These are phyloP conservation scores for Arthrobotrys musiformis DNA, from an alignment of 2,329 filamentous ascomycete species.

Conservation along the genomic window DNA sequence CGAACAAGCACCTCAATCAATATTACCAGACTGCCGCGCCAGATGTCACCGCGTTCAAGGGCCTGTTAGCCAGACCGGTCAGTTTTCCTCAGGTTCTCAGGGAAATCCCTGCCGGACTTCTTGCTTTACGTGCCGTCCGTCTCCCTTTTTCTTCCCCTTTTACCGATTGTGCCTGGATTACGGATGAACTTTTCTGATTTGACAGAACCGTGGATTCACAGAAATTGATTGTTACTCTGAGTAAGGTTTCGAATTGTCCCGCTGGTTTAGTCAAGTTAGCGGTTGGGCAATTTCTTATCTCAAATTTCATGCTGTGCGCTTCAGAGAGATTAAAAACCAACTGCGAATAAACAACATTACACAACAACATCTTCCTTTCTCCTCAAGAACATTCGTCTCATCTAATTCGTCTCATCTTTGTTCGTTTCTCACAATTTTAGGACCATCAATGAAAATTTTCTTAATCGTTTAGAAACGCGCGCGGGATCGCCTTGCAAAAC, in stretches of 20 bases:
- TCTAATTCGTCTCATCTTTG: slow-evolving; percentile 46
- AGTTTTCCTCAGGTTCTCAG: slow-evolving; percentile 5
- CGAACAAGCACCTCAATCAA: slow-evolving; percentile 21
- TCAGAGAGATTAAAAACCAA: slow-evolving; percentile 34
- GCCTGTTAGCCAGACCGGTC: background rate
- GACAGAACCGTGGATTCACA: slow-evolving; percentile 15
- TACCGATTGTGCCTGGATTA: slow-evolving; percentile 10
- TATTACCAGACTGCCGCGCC: slow-evolving; percentile 17
- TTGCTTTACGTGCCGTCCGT: slow-evolving; percentile 17
- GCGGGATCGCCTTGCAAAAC: slow-evolving; percentile 22
- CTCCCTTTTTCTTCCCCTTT: slow-evolving; percentile 32
- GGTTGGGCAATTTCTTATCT: slow-evolving; percentile 29
- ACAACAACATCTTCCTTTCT: background rate
- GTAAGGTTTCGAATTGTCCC: slow-evolving; percentile 25
- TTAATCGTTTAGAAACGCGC: slow-evolving; percentile 28
- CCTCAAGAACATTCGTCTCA: background rate
- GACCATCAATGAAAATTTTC: background rate
- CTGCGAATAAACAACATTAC: background rate
- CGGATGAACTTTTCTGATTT: slow-evolving; percentile 21
- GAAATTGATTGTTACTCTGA: slow-evolving; percentile 48
- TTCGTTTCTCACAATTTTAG: slow-evolving; percentile 7
- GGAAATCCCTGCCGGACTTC: slow-evolving; percentile 28
- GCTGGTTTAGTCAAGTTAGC: background rate
- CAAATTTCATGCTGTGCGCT: slow-evolving; percentile 37
- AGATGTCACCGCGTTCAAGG: slow-evolving; percentile 22